A percentile compares a stretch with the other conserved stretches of the same genome.
These are phyloP conservation scores for Macrophomina phaseolina DNA, from an alignment of 2,329 filamentous ascomycete species.

Conservation along the genomic window DNA sequence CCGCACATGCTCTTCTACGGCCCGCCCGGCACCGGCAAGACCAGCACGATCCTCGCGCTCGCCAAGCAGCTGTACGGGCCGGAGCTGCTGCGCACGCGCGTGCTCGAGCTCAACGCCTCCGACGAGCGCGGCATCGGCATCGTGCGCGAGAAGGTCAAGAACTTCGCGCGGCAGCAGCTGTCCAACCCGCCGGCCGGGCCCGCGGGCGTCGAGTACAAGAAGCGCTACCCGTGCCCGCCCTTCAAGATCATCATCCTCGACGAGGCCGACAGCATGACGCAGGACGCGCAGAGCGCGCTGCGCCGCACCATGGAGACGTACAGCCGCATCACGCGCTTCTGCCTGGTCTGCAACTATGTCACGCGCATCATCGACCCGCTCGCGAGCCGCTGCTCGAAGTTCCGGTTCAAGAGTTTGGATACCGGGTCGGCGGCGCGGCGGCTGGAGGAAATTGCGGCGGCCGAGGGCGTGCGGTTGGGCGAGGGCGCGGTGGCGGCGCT, in stretches of 20 bases:
- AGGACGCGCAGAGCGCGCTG: conserved; percentile 93
- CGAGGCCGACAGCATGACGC: conserved; percentile 98
- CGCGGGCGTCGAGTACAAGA: conserved; percentile 65
- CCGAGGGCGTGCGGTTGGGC: conserved; percentile 78
- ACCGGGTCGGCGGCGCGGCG: conserved; percentile 80
- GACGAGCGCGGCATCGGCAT: conserved; percentile 98
- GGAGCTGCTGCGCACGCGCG: conserved; percentile 87
- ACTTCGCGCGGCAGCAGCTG: conserved; percentile 95
- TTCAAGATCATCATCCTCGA: conserved; percentile 99
- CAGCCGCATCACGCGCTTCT: conserved; percentile 94
- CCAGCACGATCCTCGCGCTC: conserved; percentile 93
- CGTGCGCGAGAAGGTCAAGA: conserved; percentile 96
- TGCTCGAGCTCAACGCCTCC: conserved; percentile 98
- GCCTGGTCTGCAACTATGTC: conserved; percentile 98
- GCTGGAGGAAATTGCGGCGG: conserved; percentile 79
- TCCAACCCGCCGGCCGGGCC: conserved; percentile 73
- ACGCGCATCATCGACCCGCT: conserved; percentile 97
- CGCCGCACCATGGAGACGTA: conserved; percentile 98
- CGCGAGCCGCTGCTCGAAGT: conserved; percentile 92
- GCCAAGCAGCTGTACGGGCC: conserved; percentile 98
- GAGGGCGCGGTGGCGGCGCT: conserved; percentile 82
- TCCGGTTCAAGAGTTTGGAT: conserved; percentile 95
- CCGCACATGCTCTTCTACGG: conserved; percentile 99
- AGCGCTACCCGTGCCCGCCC: conserved; percentile 87
- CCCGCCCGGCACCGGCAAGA: conserved; percentile 96